phyloP scores from a whole-genome alignment of 1,284 basidiomycete genomes.

The Cryptococcus sp. region DNA sequence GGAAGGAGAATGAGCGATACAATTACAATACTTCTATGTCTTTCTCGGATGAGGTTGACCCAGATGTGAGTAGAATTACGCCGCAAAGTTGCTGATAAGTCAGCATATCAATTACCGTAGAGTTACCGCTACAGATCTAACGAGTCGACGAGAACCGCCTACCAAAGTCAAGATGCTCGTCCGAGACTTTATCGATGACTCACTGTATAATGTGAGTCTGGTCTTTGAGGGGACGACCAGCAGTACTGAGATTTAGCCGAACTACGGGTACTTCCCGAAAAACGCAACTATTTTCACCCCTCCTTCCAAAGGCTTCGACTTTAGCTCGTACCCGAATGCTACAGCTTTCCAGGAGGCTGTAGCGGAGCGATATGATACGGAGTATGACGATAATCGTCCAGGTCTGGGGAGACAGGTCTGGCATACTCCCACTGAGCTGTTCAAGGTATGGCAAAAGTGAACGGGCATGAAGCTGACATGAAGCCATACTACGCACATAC shows the following conservation, averaged over 20 bases:
- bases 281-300: constrained; percentile 80
- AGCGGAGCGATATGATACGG: constrained; percentile 62
- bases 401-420: constrained; percentile 88
- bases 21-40: constrained; percentile 46
- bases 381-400: constrained; percentile 45
- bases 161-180: constrained; percentile 86
- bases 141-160: constrained; percentile 62
- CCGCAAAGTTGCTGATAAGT: not conserved
- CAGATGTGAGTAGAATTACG: constrained; percentile 30
- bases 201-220: constrained; percentile 70
- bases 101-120: constrained; percentile 55
- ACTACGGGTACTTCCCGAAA: constrained; percentile 95
- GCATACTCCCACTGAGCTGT: constrained; percentile 98
- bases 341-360: constrained; percentile 77
- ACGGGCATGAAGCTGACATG: not conserved
- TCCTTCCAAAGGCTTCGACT: constrained; percentile 62
- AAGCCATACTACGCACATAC: constrained; percentile 93
- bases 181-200: constrained; percentile 95
- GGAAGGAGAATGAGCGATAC: constrained; percentile 24
- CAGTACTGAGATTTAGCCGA: too few relatives aligned
- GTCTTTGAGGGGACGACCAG: too few relatives aligned
- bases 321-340: constrained; percentile 62
- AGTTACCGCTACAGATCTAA: constrained; percentile 71
- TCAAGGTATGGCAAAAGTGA: constrained; percentile 64
- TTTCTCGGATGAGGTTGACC: constrained; percentile 37